Evolutionary conservation across 768 basidiomycete species (phyloP).

Genomic region (Chalciporus sphaerocephalus): DNA sequence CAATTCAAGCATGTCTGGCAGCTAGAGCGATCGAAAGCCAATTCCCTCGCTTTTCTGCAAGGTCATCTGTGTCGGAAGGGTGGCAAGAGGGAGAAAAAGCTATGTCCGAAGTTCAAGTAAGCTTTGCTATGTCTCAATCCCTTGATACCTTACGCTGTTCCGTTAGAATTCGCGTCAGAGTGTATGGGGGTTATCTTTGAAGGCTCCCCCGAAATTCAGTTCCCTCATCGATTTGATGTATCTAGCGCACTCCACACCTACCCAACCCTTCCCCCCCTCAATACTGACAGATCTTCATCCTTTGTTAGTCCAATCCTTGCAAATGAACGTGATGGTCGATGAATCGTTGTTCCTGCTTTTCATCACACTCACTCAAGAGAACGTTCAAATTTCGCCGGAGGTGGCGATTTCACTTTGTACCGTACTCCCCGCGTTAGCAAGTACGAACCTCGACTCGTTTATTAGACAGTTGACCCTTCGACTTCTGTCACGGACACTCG

Average conservation of each 20-base stretch:
- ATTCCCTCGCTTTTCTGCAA: constrained; percentile 43
- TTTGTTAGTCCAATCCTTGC: constrained; percentile 46
- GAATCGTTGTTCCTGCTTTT: constrained; percentile 59
- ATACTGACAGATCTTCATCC: constrained; percentile 33
- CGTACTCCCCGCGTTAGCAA: constrained; percentile 52
- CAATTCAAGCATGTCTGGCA: constrained; percentile 42
- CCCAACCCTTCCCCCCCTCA: constrained; percentile 12
- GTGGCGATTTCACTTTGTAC: constrained; percentile 45
- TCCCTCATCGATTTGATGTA: constrained; percentile 30
- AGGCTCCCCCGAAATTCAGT: constrained; percentile 12
- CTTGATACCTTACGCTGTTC: not conserved
- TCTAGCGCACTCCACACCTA: constrained; percentile 18
- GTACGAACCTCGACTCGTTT: constrained; percentile 55
- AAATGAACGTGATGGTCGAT: constrained; percentile 51
- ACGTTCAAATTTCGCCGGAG: constrained; percentile 37
- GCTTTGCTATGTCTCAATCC: constrained; percentile 11
- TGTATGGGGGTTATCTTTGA: constrained; percentile 24
- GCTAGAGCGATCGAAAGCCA: constrained; percentile 41
- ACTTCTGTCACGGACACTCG: constrained; percentile 50
- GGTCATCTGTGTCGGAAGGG: constrained; percentile 27
- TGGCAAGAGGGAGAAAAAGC: constrained; percentile 42
- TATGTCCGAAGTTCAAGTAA: constrained; percentile 38
- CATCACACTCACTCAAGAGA: constrained; percentile 8
- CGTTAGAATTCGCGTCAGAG: constrained; percentile 30
- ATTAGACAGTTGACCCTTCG: constrained; percentile 61